Evolutionary conservation across 108 stramenopile species (phyloP).

Genomic region (Cyclotella baltica): DNA sequence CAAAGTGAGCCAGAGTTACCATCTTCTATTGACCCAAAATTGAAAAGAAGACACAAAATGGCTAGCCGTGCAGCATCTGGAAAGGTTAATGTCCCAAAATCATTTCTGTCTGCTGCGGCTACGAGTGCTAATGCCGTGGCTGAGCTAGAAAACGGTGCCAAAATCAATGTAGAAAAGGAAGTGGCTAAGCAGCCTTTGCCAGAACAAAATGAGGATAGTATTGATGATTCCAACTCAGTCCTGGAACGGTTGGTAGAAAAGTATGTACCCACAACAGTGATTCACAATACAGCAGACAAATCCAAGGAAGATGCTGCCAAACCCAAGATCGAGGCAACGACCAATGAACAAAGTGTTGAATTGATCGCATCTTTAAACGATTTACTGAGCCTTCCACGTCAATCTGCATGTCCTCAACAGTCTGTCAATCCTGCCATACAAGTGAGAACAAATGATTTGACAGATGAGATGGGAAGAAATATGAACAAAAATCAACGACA

Average conservation of each 20-base stretch:
- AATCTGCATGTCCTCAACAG: background rate
- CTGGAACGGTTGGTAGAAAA: too few species aligned
- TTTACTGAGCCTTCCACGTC: background rate
- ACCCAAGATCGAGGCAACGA: conserved; percentile 1
- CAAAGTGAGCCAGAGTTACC: background rate
- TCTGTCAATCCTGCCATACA: too few species aligned
- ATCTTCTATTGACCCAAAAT: background rate
- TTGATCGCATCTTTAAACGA: background rate
- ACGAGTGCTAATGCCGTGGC: background rate
- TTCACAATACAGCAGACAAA: background rate
- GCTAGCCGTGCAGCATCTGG: conserved; percentile 26
- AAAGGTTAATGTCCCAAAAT: conserved; percentile 21
- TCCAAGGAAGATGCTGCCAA: background rate
- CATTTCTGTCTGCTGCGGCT: conserved; percentile 16
- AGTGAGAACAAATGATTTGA: background rate
- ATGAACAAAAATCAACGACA: conserved; percentile 35
- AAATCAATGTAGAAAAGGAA: background rate
- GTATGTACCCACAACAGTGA: too few species aligned
- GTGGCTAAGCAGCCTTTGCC: background rate
- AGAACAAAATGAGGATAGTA: conserved; percentile 1
- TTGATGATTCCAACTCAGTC: too few species aligned
- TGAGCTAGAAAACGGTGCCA: background rate
- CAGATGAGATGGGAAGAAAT: background rate
- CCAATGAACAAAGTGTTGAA: conserved; percentile 4
- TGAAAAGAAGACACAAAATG: conserved; percentile 32